These are phyloP conservation scores for Magnaporthiopsis poae DNA, from an alignment of 2,329 filamentous ascomycete genomes.

Conservation along the genomic window DNA sequence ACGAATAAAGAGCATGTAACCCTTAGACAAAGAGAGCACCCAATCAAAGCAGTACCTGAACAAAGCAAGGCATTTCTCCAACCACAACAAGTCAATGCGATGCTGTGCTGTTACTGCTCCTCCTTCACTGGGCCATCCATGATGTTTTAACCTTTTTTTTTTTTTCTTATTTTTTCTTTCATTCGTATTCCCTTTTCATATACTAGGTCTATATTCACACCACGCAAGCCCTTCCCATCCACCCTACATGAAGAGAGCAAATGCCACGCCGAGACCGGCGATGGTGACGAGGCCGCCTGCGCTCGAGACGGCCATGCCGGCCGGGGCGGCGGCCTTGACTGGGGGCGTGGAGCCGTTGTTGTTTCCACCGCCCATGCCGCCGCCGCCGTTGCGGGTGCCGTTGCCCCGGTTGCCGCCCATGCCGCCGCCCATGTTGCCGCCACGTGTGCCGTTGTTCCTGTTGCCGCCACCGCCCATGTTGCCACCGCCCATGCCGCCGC, in stretches of 20 bases:
- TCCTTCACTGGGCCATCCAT: neutral
- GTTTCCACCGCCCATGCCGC: neutral
- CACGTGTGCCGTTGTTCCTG: neutral
- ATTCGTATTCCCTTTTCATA: neutral
- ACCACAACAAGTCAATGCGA: too few species aligned
- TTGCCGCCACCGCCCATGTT: neutral
- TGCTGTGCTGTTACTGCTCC: too few species aligned
- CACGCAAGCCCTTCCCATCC: neutral
- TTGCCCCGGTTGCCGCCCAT: neutral
- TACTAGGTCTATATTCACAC: neutral
- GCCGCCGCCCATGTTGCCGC: neutral
- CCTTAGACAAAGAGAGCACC: too few species aligned
- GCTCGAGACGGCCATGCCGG: neutral
- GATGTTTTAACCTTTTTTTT: neutral
- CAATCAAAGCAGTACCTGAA: too few species aligned
- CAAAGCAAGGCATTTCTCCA: too few species aligned
- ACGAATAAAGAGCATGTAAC: too few species aligned
- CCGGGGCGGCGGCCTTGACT: neutral
- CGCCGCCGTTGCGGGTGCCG: neutral
- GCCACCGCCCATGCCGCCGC: neutral
- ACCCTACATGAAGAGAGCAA: constrained; percentile 1
- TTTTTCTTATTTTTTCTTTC: neutral
- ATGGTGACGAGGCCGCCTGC: constrained; percentile 3
- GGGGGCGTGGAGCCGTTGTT: neutral
- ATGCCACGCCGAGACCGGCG: constrained; percentile 3